These are phyloP conservation scores for Hypholoma sublateritium DNA, from an alignment of 768 basidiomycete species.

Conservation along the genomic window DNA sequence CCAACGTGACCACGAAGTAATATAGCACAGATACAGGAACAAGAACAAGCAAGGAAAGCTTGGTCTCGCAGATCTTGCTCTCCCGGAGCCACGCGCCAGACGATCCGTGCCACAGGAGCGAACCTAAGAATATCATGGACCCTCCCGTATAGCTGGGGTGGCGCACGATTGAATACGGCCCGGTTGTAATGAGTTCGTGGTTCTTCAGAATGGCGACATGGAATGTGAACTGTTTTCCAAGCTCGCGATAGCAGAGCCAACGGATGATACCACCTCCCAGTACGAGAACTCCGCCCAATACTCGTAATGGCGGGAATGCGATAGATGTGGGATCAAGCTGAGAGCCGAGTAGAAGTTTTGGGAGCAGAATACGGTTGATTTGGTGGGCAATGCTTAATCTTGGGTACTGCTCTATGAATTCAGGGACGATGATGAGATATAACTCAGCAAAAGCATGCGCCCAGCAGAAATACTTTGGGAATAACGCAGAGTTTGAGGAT, in stretches of 20 bases:
- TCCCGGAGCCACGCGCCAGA: slow-evolving; percentile 10
- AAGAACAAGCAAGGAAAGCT: background rate
- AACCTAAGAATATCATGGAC: background rate
- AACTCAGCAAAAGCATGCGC: too few relatives aligned
- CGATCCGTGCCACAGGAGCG: background rate
- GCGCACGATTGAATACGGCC: slow-evolving; percentile 32
- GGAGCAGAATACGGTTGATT: too few relatives aligned
- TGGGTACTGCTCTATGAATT: too few relatives aligned
- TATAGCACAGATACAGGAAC: background rate
- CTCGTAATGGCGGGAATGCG: too few relatives aligned
- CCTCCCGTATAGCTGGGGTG: slow-evolving; percentile 29
- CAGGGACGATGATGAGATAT: too few relatives aligned
- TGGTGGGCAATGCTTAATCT: too few relatives aligned
- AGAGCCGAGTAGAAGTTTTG: too few relatives aligned
- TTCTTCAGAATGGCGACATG: slow-evolving; percentile 28
- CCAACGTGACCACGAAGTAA: background rate
- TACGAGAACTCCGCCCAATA: background rate
- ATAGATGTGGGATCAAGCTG: too few relatives aligned
- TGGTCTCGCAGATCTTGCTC: slow-evolving; percentile 1
- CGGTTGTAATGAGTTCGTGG: slow-evolving; percentile 26
- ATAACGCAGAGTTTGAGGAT: too few relatives aligned
- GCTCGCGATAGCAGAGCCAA: slow-evolving; percentile 31
- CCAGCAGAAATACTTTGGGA: too few relatives aligned
- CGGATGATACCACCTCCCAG: slow-evolving; percentile 24
- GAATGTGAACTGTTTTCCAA: slow-evolving; percentile 42